Base-by-base conservation (phyloP, 83 land plant species). In the Thuja plicata region DNA sequence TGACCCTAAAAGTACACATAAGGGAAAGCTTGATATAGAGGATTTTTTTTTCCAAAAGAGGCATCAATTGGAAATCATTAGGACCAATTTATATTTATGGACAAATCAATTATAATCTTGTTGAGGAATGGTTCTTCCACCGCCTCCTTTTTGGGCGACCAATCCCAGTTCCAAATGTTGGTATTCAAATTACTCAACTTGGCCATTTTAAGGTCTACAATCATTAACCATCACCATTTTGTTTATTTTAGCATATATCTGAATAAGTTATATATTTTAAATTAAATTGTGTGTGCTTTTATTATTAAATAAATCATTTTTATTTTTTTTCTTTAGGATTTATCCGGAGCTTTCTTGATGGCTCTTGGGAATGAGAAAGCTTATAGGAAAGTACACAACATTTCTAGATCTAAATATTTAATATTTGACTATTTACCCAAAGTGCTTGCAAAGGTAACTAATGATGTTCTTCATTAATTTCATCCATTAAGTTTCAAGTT, bases 101-200 rank as follows among this genome's bases (percentile, higher is more conserved):
- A 11, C 99, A 99, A 16, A 92, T 98, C 86, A 98, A 98, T 89
- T 98, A 98, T 89, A 97, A 98, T 85, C 99, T 99, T 38, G 96
- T 98, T 38, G 99, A 98, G 88, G 99, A 97, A 86, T 98, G 99
- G 99, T 98, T 98, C 94, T 98, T 97, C 92, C 99, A 98, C 89
- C 94, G 99, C 0, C 92, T 98, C 83, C 95, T 97, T 92, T 99
- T 95, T 4, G 97, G 99, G 62, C 94, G 98, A 27, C 99, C 99
- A 41, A 97, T 98, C 89, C 99, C 99, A 55, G 92, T 98, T 43
- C 99, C 99, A 73, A 91, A 87, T 86, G 93, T 98, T 13, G 99
- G 99, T 37, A 43, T 94, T 60, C 99, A 98, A 89, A 93, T 98
- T 12, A 97, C 99, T 45, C 99, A 98, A 87, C 97, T 98, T 60